Evolutionary conservation across 2,329 filamentous ascomycete genomes (phyloP).

Genomic region (Ophiostoma triangulosporum): DNA sequence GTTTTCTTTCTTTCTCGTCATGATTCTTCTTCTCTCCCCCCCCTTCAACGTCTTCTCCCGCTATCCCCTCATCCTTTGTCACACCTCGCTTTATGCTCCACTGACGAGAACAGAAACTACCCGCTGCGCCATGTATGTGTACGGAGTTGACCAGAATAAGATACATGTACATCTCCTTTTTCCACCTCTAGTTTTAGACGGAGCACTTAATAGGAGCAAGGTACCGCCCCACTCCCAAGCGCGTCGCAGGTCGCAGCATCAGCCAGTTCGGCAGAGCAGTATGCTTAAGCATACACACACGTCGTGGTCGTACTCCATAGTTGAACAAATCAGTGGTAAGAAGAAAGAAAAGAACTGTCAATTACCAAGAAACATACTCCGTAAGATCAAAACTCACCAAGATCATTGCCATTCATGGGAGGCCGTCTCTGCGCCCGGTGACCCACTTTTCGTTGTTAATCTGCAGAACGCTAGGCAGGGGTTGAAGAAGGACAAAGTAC

Average conservation of each 20-base stretch:
- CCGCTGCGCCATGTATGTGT: too few species aligned
- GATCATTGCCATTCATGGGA: too few species aligned
- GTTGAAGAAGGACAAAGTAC: not conserved
- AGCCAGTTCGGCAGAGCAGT: too few species aligned
- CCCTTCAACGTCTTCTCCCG: too few species aligned
- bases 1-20: too few species aligned
- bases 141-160: not conserved
- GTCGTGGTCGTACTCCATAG: too few species aligned
- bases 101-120: not conserved
- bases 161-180: not conserved
- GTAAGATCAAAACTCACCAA: too few species aligned
- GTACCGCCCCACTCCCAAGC: constrained; percentile 1
- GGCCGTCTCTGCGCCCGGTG: not conserved
- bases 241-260: not conserved
- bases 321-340: too few species aligned
- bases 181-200: not conserved
- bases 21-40: too few species aligned
- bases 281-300: too few species aligned
- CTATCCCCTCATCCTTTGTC: not conserved
- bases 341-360: too few species aligned
- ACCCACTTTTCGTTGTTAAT: not conserved
- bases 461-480: constrained; percentile 1
- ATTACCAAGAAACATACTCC: too few species aligned
- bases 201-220: not conserved
- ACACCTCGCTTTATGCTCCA: not conserved